These are phyloP conservation scores for Medicago truncatula DNA, from an alignment of 306 rosid genomes.

Conservation along the genomic window MtrunA17r5.0-ANR NC_053044.1:8665001-8665500, in stretches of 20 bases:
- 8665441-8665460: background rate
- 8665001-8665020: no score
- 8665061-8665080: no score
- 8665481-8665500: background rate
- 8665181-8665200: no score
- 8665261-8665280: conserved; percentile 56
- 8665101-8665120: no score
- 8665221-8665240: conserved; percentile 36
- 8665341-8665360: conserved; percentile 47
- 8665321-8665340: conserved; percentile 52
- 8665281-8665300: conserved; percentile 67
- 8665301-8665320: conserved; percentile 64
- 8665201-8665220: no score
- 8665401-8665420: background rate
- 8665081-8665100: no score
- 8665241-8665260: conserved; percentile 53
- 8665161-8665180: no score
- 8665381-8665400: conserved; percentile 56
- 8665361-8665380: conserved; percentile 62
- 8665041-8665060: no score
- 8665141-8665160: no score
- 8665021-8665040: no score
- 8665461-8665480: background rate
- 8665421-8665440: background rate
- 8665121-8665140: no score